Conservation (phyloP, 176 grass and related monocot species). For the Phyllostachys edulis region DNA sequence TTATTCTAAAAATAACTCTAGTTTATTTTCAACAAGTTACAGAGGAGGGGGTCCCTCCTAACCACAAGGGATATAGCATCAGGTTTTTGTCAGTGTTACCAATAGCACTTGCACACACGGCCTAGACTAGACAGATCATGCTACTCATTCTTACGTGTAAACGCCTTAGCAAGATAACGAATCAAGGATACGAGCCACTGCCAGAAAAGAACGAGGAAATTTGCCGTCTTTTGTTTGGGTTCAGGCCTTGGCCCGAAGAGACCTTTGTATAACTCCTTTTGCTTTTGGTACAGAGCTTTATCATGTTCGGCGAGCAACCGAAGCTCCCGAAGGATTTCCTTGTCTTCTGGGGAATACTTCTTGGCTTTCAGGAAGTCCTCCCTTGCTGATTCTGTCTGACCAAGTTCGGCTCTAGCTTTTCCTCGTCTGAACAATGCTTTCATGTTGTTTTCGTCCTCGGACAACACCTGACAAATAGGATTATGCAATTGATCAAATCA, state of each 20-base stretch:
- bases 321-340: constrained; percentile 62
- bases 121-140: neutral
- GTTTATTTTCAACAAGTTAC: neutral
- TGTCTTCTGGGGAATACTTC: constrained; percentile 70
- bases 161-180: constrained; percentile 33
- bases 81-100: neutral
- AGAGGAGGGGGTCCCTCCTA: neutral
- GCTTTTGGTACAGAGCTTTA: constrained; percentile 80
- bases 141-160: constrained; percentile 50
- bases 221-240: constrained; percentile 50
- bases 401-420: constrained; percentile 82
- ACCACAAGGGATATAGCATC: neutral
- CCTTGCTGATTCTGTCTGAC: constrained; percentile 78
- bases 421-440: constrained; percentile 89
- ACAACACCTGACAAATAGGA: constrained; percentile 58
- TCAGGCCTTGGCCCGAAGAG: constrained; percentile 75
- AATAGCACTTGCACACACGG: neutral
- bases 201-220: constrained; percentile 57
- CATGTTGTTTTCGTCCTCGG: constrained; percentile 82
- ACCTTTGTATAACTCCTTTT: constrained; percentile 90
- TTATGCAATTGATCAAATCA: neutral
- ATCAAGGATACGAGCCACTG: constrained; percentile 65
- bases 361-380: constrained; percentile 79
- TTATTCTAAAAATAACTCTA: neutral
- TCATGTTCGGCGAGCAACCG: constrained; percentile 60